Evolutionary conservation across 352 stramenopile genomes (phyloP), one percentile per base, ranked within the genome.

Genomic region (Blastocystis sp.): DNA sequence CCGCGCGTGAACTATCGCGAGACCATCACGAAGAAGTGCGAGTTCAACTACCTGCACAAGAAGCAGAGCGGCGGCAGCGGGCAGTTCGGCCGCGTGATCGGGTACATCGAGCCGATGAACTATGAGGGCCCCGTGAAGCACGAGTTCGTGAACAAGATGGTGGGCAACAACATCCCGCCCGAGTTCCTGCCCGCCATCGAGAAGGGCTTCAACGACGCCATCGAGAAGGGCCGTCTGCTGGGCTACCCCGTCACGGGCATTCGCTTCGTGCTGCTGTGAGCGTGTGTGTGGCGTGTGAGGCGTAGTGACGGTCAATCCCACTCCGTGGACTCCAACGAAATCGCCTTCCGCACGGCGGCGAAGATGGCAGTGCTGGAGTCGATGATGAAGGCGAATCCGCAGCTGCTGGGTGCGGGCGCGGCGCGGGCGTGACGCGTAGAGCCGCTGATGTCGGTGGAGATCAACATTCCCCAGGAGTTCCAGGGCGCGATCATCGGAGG

Each of bases 41-140:
- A 97, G 76, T 99, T 99, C 91, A 98, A 99, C 92, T 98, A 98
- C 92, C 89, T 99, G 68, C 97, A 99, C 93, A 98, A 98, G 91
- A 99, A 99, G 90, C 97, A 99, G 92, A 98, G 95, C 59, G 97
- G 97, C 90, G 97, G 97, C 71, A 94, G 94, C 62, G 97, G 97
- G 59, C 97, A 99, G 91, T 99, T 91, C 52, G 94, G 93, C 28
- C 93, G 94, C 89, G 96, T 99, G 62, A 95, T 98, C 71, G 97
- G 97, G 65, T 98, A 98, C 92, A 91, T 99, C 89, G 97, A 99
- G 91, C 96, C 96, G 1, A 92, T 99, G 60, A 89, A 57, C 52
- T 91, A 52, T 89, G 91, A 43, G 24, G 78, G 78, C 24, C 64
- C 68, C 1, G 64, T 79, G 64, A 89, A 84, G 43, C 95, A 97